These are phyloP conservation scores for Nemania diffusa DNA, from an alignment of 2,329 filamentous ascomycete genomes.

Conservation along the genomic window DNA sequence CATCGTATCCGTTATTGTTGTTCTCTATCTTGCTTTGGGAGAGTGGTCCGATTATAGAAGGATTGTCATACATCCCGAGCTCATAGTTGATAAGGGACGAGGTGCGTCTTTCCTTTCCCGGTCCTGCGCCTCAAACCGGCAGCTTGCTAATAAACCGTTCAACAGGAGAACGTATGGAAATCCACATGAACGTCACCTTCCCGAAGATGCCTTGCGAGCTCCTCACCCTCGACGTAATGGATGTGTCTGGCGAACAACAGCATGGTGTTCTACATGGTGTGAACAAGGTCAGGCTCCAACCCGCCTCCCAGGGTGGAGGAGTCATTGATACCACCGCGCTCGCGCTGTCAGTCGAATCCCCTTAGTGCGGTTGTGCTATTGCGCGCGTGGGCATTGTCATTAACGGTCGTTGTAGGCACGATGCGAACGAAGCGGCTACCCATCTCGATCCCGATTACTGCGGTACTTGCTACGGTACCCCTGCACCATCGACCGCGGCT, in stretches of 20 bases:
- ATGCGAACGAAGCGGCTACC: constrained; percentile 71
- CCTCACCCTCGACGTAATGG: constrained; percentile 97
- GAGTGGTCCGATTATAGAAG: constrained; percentile 96
- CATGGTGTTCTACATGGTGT: constrained; percentile 93
- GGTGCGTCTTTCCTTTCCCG: constrained; percentile 62
- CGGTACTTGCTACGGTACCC: constrained; percentile 90
- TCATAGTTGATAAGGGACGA: constrained; percentile 96
- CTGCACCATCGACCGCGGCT: constrained; percentile 72
- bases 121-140: not conserved
- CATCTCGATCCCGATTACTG: constrained; percentile 95
- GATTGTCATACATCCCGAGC: constrained; percentile 86
- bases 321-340: constrained; percentile 77
- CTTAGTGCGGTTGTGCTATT: not conserved
- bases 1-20: constrained; percentile 86
- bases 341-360: constrained; percentile 65
- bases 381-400: constrained; percentile 4
- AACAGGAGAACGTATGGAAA: constrained; percentile 94
- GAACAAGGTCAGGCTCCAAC: constrained; percentile 84
- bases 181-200: constrained; percentile 97
- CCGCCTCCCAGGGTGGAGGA: constrained; percentile 77
- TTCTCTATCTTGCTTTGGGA: constrained; percentile 89
- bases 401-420: constrained; percentile 62
- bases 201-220: constrained; percentile 94
- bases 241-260: constrained; percentile 96
- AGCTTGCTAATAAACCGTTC: constrained; percentile 32